Base-by-base conservation (phyloP, 139 green algal species). In the Chlamydomonas asymmetrica region DNA sequence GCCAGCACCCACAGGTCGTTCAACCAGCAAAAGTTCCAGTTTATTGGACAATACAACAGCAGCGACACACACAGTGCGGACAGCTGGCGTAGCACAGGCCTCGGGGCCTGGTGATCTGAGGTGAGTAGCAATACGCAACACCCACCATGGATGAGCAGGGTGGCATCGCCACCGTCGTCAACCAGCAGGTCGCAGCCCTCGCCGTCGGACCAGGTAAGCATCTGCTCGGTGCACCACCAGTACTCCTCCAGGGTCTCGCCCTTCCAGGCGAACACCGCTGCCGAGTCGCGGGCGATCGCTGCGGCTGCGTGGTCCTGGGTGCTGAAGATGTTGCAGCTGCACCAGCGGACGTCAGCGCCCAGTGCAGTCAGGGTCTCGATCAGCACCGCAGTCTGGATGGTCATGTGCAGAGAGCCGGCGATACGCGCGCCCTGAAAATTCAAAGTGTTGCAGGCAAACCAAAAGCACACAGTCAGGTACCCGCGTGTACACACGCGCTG, bases 311-410 rank as follows among this genome's bases (percentile, higher is more conserved):
- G 97, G 88, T 99, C 97, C 77, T 94, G 92, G 22, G 97, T 99
- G 85, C 88, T 97, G 92, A 99, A 99, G 85, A 99, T 99, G 93
- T 99, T 99, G 91, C 97, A 99, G 27, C 91, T 97, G 91, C 97
- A 99, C 97, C 97, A 99, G 40, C 93, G 80, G 22, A 99, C 97
- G 56, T 98, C 92, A 32, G 97, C 97, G 63, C 97, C 97, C 38
- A 99, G 88, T 8, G 92, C 93, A 25, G 93, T 92, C 35, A 99
- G 89, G 18, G 94, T 98, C 95, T 99, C 97, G 50, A 99, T 98
- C 39, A 99, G 92, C 62, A 99, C 97, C 5, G 97, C 97, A 3
- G 97, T 99, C 91, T 99, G 97, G 74, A 99, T 96, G 67, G 97
- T 99, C 97, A 99, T 99, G 92, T 99, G 97, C 68, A 99, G 90